Conservation (phyloP, 805 yeast species). For the Cyberlindnera sargentensis region DNA sequence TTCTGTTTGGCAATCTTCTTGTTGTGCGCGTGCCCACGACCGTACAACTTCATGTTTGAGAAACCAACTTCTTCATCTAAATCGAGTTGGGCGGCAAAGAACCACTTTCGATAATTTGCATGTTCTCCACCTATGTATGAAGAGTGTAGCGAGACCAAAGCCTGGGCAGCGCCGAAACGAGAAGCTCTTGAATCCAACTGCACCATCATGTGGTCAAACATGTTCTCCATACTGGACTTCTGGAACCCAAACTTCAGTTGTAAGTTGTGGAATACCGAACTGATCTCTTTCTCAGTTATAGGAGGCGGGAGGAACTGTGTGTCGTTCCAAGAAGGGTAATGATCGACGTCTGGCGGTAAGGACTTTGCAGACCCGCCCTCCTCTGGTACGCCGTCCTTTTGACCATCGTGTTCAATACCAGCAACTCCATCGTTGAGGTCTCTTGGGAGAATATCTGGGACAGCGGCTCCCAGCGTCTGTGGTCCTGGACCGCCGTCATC, state of each 20-base stretch:
- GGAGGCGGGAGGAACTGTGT: slow-evolving; percentile 45
- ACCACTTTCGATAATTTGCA: slow-evolving; percentile 89
- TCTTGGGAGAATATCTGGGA: background rate
- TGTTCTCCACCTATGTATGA: slow-evolving; percentile 90
- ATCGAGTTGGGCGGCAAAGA: slow-evolving; percentile 76
- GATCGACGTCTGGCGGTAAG: background rate
- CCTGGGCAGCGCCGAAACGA: slow-evolving; percentile 63
- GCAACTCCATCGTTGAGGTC: background rate
- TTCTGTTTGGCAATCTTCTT: slow-evolving; percentile 36
- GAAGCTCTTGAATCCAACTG: slow-evolving; percentile 84
- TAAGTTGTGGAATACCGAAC: slow-evolving; percentile 49
- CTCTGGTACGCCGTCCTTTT: background rate
- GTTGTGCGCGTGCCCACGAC: slow-evolving; percentile 37
- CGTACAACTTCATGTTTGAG: slow-evolving; percentile 45
- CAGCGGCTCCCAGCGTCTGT: background rate
- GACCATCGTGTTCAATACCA: background rate
- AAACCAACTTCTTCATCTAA: slow-evolving; percentile 63
- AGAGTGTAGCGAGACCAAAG: slow-evolving; percentile 71
- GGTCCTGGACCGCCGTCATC: background rate
- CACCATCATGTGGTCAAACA: slow-evolving; percentile 73
- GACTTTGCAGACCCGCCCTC: too few relatives aligned
- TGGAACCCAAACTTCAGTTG: slow-evolving; percentile 79
- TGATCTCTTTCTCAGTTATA: slow-evolving; percentile 58
- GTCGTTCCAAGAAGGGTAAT: slow-evolving; percentile 23
- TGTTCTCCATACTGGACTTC: slow-evolving; percentile 65